Conservation (phyloP, 257 asterid genomes). For the Coffea eugenioides region DNA sequence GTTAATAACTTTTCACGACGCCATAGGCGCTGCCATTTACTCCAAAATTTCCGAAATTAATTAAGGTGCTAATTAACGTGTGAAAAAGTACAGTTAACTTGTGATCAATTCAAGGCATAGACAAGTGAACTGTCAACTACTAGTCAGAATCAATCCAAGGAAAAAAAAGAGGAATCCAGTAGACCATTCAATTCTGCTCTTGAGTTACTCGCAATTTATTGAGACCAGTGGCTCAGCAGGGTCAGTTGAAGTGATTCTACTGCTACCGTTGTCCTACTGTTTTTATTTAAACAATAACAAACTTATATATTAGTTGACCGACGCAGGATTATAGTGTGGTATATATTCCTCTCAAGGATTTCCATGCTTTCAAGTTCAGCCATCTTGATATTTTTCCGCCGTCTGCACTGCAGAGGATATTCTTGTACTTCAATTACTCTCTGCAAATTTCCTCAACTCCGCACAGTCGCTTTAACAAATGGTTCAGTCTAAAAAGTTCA, state of each 20-base stretch:
- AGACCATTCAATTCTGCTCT: too few species aligned
- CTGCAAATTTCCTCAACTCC: neutral
- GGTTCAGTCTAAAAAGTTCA: slow-evolving; percentile 57
- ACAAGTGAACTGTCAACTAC: neutral
- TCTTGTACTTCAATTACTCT: neutral
- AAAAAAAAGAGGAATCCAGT: too few species aligned
- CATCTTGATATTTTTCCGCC: neutral
- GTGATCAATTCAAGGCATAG: too few species aligned
- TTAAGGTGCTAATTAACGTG: too few species aligned
- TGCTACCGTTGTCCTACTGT: neutral
- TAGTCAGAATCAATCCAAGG: too few species aligned
- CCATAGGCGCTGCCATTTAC: too few species aligned
- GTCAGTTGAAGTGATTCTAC: neutral
- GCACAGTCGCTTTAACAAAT: slow-evolving; percentile 7
- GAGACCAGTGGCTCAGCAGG: neutral
- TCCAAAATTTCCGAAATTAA: too few species aligned
- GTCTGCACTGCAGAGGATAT: neutral
- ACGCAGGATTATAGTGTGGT: neutral
- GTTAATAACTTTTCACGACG: too few species aligned
- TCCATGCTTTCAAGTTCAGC: neutral
- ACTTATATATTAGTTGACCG: neutral
- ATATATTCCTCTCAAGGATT: neutral
- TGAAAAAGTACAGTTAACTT: too few species aligned
- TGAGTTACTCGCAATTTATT: neutral
- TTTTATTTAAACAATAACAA: neutral